Evolutionary conservation across 2,329 filamentous ascomycete species (phyloP), one percentile per base, ranked within the genome.

Genomic region (Periconia macrospinosa): DNA sequence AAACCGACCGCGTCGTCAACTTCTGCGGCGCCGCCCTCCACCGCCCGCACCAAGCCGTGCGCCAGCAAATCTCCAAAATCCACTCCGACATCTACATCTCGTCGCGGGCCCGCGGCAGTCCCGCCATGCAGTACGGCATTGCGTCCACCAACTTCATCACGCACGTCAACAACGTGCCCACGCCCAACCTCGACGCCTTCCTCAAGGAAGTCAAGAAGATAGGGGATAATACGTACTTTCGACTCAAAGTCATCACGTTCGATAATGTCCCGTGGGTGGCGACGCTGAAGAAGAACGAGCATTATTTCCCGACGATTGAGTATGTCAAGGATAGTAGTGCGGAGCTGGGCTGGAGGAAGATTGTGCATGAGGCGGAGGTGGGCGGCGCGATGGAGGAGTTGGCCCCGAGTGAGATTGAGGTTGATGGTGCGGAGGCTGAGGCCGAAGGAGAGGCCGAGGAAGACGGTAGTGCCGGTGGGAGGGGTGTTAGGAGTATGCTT

Each of bases 231-330:
- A 96, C 92, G 1, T 99, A 99, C 76, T 99, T 99, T 86, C 87
- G 94, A 17, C 82, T 99, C 49, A 92, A 93, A 73, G 91, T 94
- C n/a, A 91, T 97, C 73, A 97, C 94, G 0, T 99, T 99, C 69
- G 94, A 99, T 74, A 96, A 95, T 67, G 92, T 99, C 10, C 93
- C 93, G 3, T 99, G 94, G 92, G 92, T 99, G n/a, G 91, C 95
- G 40, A 99, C 94, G 9, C 96, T 99, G 90, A 99, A 99, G 86
- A 97, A 97, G 84, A 97, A 97, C 65, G 93, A 99, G 71, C 94
- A 99, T 75, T 99, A 99, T 73, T 88, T 87, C 76, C 84, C 85
- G 2, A 87, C 86, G 56, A 82, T 86, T 30, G 85, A 87, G 71
- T 87, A 86, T 56, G 67, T 83, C 49, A 87, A 87, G 66, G 85